Evolutionary conservation across 441 rosid genomes (phyloP), one percentile per base, ranked within the genome.

Genomic region (Viola pubescens): DNA sequence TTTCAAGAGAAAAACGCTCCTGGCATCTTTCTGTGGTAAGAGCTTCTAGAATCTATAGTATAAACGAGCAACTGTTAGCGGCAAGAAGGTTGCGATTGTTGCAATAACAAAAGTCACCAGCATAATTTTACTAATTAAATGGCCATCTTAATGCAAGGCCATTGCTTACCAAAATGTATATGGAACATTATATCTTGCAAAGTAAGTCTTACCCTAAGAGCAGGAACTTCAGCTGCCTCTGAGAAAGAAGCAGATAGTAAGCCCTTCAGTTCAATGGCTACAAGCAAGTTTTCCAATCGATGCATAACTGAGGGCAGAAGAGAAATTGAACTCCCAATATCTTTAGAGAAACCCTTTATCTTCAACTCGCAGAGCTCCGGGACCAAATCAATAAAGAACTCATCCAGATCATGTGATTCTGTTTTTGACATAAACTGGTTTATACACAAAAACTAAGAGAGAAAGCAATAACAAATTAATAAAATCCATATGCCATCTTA

Each of bases 21-120:
- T 86, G 95, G 73, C 99, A 94, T 70, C 77, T 90, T 81, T 94
- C 99, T 52, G 99, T 88, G 14, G 99, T 88, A 62, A 94, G 95
- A 34, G 99, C 99, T 79, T 90, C 91, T 13, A 94, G 79, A 67
- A 94, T 77, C 99, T 94, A n/a, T n/a, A 65, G 13, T 26, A 52
- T 40, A 60, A 75, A 70, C 58, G 37, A 71, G 60, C 57, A 68
- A 57, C 48, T 40, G 71, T 79, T 65, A 68, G 67, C 26, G 11
- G 46, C 41, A 62, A 58, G 42, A 64, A 49, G 39, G 60, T 64
- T 56, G 54, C 10, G 13, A 49, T 40, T 50, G 56, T 62, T 46
- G 42, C 53, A 43, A 61, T 16, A 41, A 26, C 48, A 9, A 26
- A 47, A 64, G 16, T 11, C 48, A 53, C 43, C 26, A 7, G 56